Evolutionary conservation across 192 early-diverging fungal species (phyloP).

Genomic region (Paraglomus occultum): DNA sequence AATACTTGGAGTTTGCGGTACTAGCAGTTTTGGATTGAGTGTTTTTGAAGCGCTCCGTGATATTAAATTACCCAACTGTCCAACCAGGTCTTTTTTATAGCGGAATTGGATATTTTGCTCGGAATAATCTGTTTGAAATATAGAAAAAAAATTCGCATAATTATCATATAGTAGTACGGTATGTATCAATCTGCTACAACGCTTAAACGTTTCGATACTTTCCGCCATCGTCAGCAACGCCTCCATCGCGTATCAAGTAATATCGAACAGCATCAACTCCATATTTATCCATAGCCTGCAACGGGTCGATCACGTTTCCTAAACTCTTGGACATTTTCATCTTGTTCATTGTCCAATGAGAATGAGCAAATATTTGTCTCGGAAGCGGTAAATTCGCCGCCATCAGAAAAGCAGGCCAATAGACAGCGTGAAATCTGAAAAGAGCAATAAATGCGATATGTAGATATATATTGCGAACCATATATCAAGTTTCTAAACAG

Average conservation of each 20-base stretch:
- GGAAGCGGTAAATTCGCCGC: slow-evolving; percentile 80
- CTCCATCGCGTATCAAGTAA: slow-evolving; percentile 89
- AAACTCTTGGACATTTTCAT: slow-evolving; percentile 96
- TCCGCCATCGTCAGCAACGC: slow-evolving; percentile 81
- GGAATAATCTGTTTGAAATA: slow-evolving; percentile 61
- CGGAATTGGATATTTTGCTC: slow-evolving; percentile 59
- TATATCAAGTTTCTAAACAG: not conserved
- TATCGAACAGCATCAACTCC: slow-evolving; percentile 89
- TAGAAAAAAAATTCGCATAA: not conserved
- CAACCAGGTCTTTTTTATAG: slow-evolving; percentile 76
- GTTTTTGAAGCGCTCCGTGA: slow-evolving; percentile 60
- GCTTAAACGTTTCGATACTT: not conserved
- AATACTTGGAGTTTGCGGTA: slow-evolving; percentile 36
- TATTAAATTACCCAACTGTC: slow-evolving; percentile 83
- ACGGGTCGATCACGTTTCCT: slow-evolving; percentile 91
- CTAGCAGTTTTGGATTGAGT: slow-evolving; percentile 47
- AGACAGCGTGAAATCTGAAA: slow-evolving; percentile 89
- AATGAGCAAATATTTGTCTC: slow-evolving; percentile 81
- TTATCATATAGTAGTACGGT: slow-evolving; percentile 2
- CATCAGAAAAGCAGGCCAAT: slow-evolving; percentile 96
- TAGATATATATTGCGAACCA: not conserved
- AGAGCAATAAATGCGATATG: not conserved
- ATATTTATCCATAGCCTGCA: slow-evolving; percentile 62
- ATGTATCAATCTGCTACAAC: too few species aligned
- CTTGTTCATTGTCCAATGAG: slow-evolving; percentile 88